These are phyloP conservation scores for Nothopassalora personata DNA, from an alignment of 2,329 filamentous ascomycete species.

Conservation along the genomic window DNA sequence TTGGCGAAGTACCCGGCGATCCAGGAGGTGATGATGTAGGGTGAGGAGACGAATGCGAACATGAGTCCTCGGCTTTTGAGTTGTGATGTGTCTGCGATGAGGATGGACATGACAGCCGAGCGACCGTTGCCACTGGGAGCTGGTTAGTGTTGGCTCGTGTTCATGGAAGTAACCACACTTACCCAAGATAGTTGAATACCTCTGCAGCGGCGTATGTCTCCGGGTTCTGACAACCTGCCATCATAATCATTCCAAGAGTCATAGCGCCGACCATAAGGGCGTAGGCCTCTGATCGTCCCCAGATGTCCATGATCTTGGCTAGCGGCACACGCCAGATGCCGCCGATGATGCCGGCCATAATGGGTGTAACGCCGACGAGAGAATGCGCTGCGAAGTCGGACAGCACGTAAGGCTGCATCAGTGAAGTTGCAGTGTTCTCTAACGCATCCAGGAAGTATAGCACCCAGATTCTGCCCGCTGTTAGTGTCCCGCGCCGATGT, in stretches of 20 bases:
- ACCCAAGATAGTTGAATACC: constrained; percentile 26
- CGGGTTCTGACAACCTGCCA: constrained; percentile 25
- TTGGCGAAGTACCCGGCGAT: constrained; percentile 24
- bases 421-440: constrained; percentile 39
- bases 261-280: constrained; percentile 30
- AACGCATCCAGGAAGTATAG: constrained; percentile 48
- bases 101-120: constrained; percentile 19
- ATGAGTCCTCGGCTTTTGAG: constrained; percentile 28
- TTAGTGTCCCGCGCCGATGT: too few relatives aligned
- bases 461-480: constrained; percentile 38
- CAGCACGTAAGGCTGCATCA: constrained; percentile 38
- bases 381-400: constrained; percentile 33
- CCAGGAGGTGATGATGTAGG: constrained; percentile 30
- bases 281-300: constrained; percentile 38
- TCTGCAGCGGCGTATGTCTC: constrained; percentile 27
- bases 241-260: constrained; percentile 25
- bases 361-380: constrained; percentile 32
- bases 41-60: constrained; percentile 27
- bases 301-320: constrained; percentile 39
- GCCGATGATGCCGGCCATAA: constrained; percentile 35
- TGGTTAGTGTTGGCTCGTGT: too few relatives aligned
- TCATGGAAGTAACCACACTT: constrained; percentile 12
- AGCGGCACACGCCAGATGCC: constrained; percentile 36
- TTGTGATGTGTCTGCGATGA: constrained; percentile 29
- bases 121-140: too few relatives aligned